Percentiles rank a stretch among this genome's conserved stretches.
These are phyloP conservation scores for Colletotrichum plurivorum DNA, from an alignment of 2,329 filamentous ascomycete species.

Conservation along the genomic window DNA sequence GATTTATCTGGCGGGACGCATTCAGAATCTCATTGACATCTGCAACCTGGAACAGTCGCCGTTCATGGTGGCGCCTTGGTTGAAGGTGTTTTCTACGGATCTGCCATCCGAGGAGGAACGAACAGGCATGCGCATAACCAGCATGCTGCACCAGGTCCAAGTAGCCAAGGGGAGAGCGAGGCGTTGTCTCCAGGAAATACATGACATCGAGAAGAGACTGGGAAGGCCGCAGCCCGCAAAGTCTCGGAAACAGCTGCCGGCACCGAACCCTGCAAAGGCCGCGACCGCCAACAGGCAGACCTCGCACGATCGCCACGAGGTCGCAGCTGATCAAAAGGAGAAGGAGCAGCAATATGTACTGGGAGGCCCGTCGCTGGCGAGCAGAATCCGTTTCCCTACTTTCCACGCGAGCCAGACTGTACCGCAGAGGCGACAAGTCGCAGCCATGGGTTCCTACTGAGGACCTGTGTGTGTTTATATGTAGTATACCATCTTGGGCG, in stretches of 20 bases:
- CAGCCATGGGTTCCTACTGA: not conserved
- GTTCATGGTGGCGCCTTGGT: slow-evolving; percentile 7
- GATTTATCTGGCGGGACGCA: slow-evolving; percentile 13
- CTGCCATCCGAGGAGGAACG: not conserved
- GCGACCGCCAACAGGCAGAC: too few relatives aligned
- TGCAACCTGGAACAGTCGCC: slow-evolving; percentile 1
- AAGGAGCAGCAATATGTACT: too few relatives aligned
- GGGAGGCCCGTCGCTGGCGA: too few relatives aligned
- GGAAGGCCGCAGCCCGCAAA: too few relatives aligned
- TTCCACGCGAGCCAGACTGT: not conserved
- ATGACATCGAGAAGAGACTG: too few relatives aligned
- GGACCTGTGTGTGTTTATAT: not conserved
- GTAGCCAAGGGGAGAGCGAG: not conserved
- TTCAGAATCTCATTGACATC: slow-evolving; percentile 31
- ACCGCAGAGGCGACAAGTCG: not conserved
- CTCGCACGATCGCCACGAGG: too few relatives aligned
- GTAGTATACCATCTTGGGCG: not conserved
- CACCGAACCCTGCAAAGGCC: too few relatives aligned
- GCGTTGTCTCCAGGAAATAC: too few relatives aligned
- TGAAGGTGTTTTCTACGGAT: not conserved
- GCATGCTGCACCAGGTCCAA: slow-evolving; percentile 2
- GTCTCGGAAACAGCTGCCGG: too few relatives aligned
- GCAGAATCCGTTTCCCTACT: too few relatives aligned
- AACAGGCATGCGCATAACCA: slow-evolving; percentile 5
- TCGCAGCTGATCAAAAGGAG: too few relatives aligned